Base-by-base conservation (phyloP, 768 basidiomycete genomes). In the Suillus cothurnatus region DNA sequence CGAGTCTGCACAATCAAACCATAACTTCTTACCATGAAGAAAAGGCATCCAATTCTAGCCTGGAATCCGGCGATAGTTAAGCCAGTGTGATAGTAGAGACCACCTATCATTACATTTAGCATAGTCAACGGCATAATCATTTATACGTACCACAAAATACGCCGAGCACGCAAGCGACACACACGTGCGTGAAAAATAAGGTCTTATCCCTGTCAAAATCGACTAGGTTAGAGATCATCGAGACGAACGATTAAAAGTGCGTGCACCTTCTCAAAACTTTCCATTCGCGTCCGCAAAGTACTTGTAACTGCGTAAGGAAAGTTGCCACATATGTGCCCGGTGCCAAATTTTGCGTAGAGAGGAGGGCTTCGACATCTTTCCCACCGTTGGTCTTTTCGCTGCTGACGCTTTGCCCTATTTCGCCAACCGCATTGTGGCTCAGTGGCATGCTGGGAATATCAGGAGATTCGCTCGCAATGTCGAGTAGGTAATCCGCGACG, bases 41-140 rank as follows among this genome's bases (percentile, higher is more conserved):
- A 97, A 49, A 99, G 77, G 69, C 91, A 93, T 36, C 96, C 96
- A n/a, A 99, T 85, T 36, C 96, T 85, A 43, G 91, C 91, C 74
- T 97, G 95, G 83, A 97, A 97, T 2, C 95, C 95, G 31, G 95
- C 92, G 67, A 97, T 97, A 5, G 87, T 90, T 23, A 85, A 79
- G 41, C 84, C 86, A 0, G 93, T 95, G 34, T 95, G 74, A 78
- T 82, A 98, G 74, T 96, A 97, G 63, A 97, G 76, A 0, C 96
- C 95, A 64, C 94, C 92, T 91, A 52, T 49, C 49, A 38, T 28
- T 8, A 63, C 19, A 43, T 3, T 52, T 59, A 17, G 43, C 19
- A 21, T 61, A 19, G 17, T 69, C 41, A 57, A 36, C 49, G 36
- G 55, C 28, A 34, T 4, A 50, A 36, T 1, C 31, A 61, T 32